These are phyloP conservation scores for Pseudoperonospora humuli DNA, from an alignment of 352 stramenopile genomes.

Conservation along the genomic window DNA sequence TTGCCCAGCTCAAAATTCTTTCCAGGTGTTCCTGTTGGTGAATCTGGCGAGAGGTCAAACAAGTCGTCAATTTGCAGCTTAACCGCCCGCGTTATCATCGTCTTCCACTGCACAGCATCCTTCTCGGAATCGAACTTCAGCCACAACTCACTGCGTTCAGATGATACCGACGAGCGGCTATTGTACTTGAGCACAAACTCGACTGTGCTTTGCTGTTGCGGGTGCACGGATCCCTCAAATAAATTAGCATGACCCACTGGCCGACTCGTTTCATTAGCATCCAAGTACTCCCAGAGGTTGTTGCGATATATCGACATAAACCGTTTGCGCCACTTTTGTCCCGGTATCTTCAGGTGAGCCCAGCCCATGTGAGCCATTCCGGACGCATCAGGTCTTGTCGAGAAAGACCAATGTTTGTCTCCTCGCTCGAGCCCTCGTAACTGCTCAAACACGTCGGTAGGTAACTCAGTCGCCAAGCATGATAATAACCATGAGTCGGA, in stretches of 20 bases:
- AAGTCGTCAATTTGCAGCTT: conserved; percentile 57
- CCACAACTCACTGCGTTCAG: conserved; percentile 49
- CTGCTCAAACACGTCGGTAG: conserved; percentile 48
- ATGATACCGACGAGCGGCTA: conserved; percentile 36
- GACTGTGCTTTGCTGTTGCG: conserved; percentile 36
- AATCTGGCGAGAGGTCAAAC: conserved; percentile 55
- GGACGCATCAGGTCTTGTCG: conserved; percentile 5
- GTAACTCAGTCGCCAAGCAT: conserved; percentile 54
- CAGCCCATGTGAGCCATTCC: conserved; percentile 32
- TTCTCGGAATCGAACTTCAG: conserved; percentile 45
- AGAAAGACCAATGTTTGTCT: conserved; percentile 18
- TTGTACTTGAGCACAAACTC: conserved; percentile 61
- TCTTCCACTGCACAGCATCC: conserved; percentile 34
- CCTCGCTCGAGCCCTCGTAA: conserved; percentile 26
- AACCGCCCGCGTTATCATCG: conserved; percentile 27
- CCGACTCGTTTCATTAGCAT: conserved; percentile 47
- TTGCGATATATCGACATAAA: conserved; percentile 69
- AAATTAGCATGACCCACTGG: conserved; percentile 72
- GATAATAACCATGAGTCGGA: conserved; percentile 56
- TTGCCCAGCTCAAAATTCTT: conserved; percentile 70
- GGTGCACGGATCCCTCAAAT: conserved; percentile 53
- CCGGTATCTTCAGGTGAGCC: conserved; percentile 55
- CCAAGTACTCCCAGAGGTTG: conserved; percentile 68
- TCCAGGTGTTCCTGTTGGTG: conserved; percentile 23
- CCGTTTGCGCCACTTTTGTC: conserved; percentile 57